Base-by-base conservation (phyloP, 2,329 filamentous ascomycete genomes). In the Chrysoporthe cubensis region DNA sequence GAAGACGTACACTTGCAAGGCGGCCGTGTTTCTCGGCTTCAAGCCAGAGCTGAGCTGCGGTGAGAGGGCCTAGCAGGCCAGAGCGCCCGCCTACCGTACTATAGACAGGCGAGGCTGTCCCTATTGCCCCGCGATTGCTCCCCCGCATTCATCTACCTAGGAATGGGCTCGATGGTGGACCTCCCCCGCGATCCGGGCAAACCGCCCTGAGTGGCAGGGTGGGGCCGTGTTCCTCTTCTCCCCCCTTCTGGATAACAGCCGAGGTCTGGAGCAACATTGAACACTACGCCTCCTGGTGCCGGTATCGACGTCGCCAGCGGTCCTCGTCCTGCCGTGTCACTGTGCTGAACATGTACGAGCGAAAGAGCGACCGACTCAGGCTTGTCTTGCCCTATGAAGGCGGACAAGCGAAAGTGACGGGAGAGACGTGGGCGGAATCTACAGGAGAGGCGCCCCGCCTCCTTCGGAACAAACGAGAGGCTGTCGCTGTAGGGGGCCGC, bases 301-400 rank as follows among this genome's bases (percentile, higher is more conserved):
- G 26, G 21, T 13, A 11, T 56, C 32, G 14, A 37, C 14, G 52
- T 34, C 52, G 52, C 52, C 32, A 56, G 6, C 14, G 4, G 21
- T 18, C 50, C 54, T 40, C 18, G 32, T 57, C 54, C 34, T 32
- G 34, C 54, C n/a, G 54, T 57, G 18, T 40, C 54, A 57, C 54
- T 40, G 16, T n/a, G 54, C 54, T 40, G 54, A n/a, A 40, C 54
- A 57, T 57, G 54, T 57, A 57, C 54, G 54, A 57, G 54, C 34
- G 54, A 57, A n/a, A 57, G 14, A 57, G 54, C 54, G 54, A 40
- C n/a, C 54, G 54, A 40, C 54, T 57, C 32, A 57, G 32, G 54
- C 34, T 40, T 21, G 54, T 57, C 32, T 57, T 57, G 34, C 34
- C 54, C 14, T 40, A n/a, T 40, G 16, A 40, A n/a, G 32, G 34